Evolutionary conservation across 805 yeast genomes (phyloP).

Genomic region (Wickerhamiella kazuoi): DNA sequence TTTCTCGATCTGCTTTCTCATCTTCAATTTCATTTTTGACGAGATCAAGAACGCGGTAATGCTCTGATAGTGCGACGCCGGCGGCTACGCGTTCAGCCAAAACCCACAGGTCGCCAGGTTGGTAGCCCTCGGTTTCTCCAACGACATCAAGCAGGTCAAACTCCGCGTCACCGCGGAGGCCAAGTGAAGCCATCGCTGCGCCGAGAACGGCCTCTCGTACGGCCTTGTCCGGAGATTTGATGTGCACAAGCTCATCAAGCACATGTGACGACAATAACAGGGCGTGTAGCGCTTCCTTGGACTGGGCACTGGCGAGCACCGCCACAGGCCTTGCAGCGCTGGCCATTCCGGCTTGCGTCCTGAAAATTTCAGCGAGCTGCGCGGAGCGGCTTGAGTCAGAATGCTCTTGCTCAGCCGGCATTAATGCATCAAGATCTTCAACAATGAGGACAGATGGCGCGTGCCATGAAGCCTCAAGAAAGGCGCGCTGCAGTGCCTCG

Average conservation of each 20-base stretch:
- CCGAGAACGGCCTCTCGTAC: slow-evolving; percentile 34
- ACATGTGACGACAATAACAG: slow-evolving; percentile 49
- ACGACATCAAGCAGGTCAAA: slow-evolving; percentile 36
- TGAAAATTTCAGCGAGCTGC: slow-evolving; percentile 47
- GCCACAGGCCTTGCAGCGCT: slow-evolving; percentile 29
- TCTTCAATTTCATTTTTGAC: background rate
- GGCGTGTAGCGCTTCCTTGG: slow-evolving; percentile 49
- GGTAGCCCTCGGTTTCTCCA: slow-evolving; percentile 69
- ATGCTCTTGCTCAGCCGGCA: slow-evolving; percentile 47
- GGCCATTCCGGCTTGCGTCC: slow-evolving; percentile 29
- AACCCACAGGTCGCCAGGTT: slow-evolving; percentile 63
- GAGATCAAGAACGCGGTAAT: background rate
- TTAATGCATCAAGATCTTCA: slow-evolving; percentile 60
- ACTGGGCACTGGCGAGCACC: slow-evolving; percentile 42
- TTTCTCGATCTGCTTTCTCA: background rate
- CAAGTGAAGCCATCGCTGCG: slow-evolving; percentile 24
- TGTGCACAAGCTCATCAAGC: slow-evolving; percentile 40
- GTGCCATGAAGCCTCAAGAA: slow-evolving; percentile 49
- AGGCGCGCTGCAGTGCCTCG: slow-evolving; percentile 28
- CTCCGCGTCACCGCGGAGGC: slow-evolving; percentile 23
- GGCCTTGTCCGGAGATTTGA: slow-evolving; percentile 53
- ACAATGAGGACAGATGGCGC: slow-evolving; percentile 57
- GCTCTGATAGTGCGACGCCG: slow-evolving; percentile 3
- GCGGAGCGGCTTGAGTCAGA: slow-evolving; percentile 42
- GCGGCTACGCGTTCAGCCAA: slow-evolving; percentile 40